Evolutionary conservation across 139 green algal genomes (phyloP).

Genomic region (Penium margaritaceum): DNA sequence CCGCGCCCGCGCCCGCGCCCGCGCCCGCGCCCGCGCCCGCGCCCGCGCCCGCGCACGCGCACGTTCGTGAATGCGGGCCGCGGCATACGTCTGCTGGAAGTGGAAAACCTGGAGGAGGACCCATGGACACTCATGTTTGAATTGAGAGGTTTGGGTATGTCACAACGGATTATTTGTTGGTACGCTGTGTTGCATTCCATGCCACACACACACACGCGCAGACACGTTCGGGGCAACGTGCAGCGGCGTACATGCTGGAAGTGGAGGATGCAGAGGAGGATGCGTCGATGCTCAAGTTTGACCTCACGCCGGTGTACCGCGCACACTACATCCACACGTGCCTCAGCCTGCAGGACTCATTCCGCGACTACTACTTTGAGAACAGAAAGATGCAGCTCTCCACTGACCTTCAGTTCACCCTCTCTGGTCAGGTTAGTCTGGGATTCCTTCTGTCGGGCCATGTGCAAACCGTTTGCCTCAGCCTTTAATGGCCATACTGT

Average conservation of each 20-base stretch:
- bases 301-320: constrained; percentile 40
- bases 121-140: background rate
- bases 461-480: too few species aligned
- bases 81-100: background rate
- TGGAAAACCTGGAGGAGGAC: background rate
- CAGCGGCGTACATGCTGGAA: constrained; percentile 39
- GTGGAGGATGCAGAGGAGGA: constrained; percentile 43
- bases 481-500: too few species aligned
- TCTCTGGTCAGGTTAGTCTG: too few species aligned
- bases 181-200: background rate
- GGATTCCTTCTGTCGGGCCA: too few species aligned
- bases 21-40: too few species aligned
- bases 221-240: constrained; percentile 29
- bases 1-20: too few species aligned
- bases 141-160: background rate
- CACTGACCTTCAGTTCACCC: constrained; percentile 33
- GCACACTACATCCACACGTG: constrained; percentile 39
- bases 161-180: background rate
- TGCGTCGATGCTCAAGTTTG: constrained; percentile 29
- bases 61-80: background rate
- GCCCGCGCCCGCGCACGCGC: background rate
- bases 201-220: background rate
- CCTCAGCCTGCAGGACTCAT: constrained; percentile 29
- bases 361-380: constrained; percentile 38
- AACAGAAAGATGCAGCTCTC: constrained; percentile 46